These are phyloP conservation scores for Gossypium sturtianum DNA, from an alignment of 345 rosid genomes.

Conservation along the genomic window DNA sequence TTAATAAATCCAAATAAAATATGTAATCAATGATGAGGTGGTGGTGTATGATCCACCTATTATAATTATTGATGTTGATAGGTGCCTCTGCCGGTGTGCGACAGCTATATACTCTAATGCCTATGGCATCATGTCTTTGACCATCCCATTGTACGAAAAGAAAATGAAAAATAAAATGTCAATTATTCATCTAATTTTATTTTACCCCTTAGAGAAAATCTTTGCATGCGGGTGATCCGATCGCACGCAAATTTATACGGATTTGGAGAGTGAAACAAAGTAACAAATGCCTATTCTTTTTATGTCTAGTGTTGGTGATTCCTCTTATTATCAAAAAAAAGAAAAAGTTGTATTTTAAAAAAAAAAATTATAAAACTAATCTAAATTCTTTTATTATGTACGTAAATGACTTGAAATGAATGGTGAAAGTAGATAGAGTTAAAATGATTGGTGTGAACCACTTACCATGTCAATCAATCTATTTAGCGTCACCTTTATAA, in stretches of 20 bases:
- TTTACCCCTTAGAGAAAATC: not conserved
- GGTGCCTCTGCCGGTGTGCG: not conserved
- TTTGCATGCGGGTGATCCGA: not conserved
- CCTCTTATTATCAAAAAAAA: too few relatives aligned
- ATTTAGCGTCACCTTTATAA: rapidly evolving
- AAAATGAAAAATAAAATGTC: too few relatives aligned
- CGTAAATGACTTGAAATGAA: rapidly evolving
- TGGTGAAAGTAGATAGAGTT: rapidly evolving
- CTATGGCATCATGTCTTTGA: not conserved
- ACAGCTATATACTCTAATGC: not conserved
- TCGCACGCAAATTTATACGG: not conserved
- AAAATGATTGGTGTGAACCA: too few relatives aligned
- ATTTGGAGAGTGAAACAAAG: not conserved
- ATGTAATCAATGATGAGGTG: not conserved
- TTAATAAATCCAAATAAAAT: too few relatives aligned
- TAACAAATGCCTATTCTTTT: too few relatives aligned
- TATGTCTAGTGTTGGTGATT: too few relatives aligned
- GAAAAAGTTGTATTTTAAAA: too few relatives aligned
- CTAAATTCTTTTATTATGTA: rapidly evolving
- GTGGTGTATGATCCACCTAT: not conserved
- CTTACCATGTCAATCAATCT: too few relatives aligned
- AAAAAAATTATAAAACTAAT: too few relatives aligned
- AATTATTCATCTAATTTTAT: too few relatives aligned
- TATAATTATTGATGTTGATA: not conserved
- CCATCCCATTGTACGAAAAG: not conserved